Conservation (phyloP, 768 basidiomycete genomes). For the Rubroboletus pulcherrimus region DNA sequence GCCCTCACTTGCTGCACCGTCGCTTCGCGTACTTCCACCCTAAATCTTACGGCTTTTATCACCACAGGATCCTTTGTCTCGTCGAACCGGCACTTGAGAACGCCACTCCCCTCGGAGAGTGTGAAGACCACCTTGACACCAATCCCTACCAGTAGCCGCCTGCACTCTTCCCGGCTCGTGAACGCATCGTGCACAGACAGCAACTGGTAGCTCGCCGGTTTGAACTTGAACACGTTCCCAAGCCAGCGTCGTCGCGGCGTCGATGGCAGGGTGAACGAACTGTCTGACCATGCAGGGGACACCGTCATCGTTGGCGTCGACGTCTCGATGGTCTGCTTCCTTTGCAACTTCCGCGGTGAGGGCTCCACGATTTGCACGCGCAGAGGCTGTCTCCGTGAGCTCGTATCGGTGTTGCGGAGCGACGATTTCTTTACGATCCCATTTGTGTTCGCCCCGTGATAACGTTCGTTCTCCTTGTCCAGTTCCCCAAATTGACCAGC, state of each 20-base stretch:
- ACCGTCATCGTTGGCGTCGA: conserved; percentile 17
- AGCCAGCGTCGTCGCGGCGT: conserved; percentile 72
- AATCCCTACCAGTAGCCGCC: conserved; percentile 65
- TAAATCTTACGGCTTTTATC: conserved; percentile 74
- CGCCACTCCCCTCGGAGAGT: conserved; percentile 56
- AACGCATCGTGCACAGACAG: conserved; percentile 56
- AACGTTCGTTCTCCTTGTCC: conserved; percentile 58
- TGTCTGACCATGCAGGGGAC: conserved; percentile 46
- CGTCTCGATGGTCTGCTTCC: conserved; percentile 19
- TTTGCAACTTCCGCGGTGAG: conserved; percentile 35
- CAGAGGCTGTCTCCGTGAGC: conserved; percentile 18
- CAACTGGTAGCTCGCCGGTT: conserved; percentile 56
- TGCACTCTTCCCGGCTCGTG: conserved; percentile 71
- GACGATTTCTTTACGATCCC: conserved; percentile 43
- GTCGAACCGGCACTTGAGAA: conserved; percentile 75
- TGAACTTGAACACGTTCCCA: conserved; percentile 83
- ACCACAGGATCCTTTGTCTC: conserved; percentile 57
- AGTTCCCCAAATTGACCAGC: conserved; percentile 19
- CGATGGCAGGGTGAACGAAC: conserved; percentile 42
- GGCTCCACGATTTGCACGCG: conserved; percentile 57
- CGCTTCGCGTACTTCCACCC: conserved; percentile 63
- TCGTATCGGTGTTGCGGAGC: conserved; percentile 31
- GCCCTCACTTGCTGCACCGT: conserved; percentile 39
- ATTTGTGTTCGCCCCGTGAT: conserved; percentile 1
- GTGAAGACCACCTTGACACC: conserved; percentile 67